These are phyloP conservation scores for Boletus reticuloceps DNA, from an alignment of 768 basidiomycete genomes.

Conservation along the genomic window DNA sequence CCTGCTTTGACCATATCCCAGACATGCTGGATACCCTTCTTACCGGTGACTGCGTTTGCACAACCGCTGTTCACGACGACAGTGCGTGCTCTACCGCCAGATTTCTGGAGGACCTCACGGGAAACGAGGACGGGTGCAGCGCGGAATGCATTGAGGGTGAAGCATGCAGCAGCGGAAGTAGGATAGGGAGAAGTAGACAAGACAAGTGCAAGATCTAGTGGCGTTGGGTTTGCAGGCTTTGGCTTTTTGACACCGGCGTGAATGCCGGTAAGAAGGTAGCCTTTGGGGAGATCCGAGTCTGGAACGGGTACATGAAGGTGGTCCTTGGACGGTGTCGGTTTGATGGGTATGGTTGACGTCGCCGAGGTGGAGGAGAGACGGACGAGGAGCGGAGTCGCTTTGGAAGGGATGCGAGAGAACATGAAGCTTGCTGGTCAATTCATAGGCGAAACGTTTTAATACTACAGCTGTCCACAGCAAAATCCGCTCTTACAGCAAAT, in stretches of 20 bases:
- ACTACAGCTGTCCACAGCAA: neutral
- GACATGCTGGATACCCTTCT: slow-evolving; percentile 84
- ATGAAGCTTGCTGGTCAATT: neutral
- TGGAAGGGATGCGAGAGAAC: slow-evolving; percentile 8
- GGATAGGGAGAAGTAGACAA: slow-evolving; percentile 72
- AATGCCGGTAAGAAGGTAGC: too few relatives aligned
- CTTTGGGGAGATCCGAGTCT: too few relatives aligned
- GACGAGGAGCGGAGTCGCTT: neutral
- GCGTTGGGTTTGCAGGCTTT: too few relatives aligned
- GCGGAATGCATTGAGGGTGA: slow-evolving; percentile 97
- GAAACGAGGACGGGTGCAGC: slow-evolving; percentile 93
- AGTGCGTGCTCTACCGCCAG: slow-evolving; percentile 67
- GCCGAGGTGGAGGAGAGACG: slow-evolving; percentile 46
- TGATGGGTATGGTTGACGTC: slow-evolving; percentile 40
- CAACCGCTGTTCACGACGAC: slow-evolving; percentile 97
- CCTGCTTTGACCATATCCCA: slow-evolving; percentile 85
- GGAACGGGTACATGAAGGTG: too few relatives aligned
- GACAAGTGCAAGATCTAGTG: slow-evolving; percentile 82
- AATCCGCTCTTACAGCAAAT: slow-evolving; percentile 11
- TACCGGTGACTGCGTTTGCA: slow-evolving; percentile 96
- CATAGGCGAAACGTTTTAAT: too few relatives aligned
- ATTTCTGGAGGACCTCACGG: slow-evolving; percentile 66
- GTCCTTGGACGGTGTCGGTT: too few relatives aligned
- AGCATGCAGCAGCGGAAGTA: too few relatives aligned
- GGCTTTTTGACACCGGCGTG: too few relatives aligned